Base-by-base conservation (phyloP, 768 basidiomycete species). In the Boletus rex-veris region DNA sequence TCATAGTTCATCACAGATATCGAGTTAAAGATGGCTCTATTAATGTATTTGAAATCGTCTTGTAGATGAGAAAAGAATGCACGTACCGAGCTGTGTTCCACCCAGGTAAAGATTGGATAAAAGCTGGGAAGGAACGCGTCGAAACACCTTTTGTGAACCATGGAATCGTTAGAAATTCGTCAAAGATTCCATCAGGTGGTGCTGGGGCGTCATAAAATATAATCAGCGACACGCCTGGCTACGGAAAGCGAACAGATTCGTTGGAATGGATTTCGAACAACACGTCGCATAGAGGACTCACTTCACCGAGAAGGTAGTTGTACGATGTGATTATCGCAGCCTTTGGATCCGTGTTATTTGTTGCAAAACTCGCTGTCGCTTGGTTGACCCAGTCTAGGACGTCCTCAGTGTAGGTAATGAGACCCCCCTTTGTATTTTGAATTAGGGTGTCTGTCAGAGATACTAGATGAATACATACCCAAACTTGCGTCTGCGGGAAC, bases 161-260 rank as follows among this genome's bases (percentile, higher is more conserved):
- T 7, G 55, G 43, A 42, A 67, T 63, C 4, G 48, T 50, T 2
- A 60, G 36, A 33, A 82, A 53, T 30, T 57, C 58, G 8, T 68
- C 66, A 51, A 64, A 62, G 5, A 61, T 39, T 1, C 64, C 61
- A 14, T 39, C 4, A 6, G 62, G 66, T 16, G 51, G 61, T 14
- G 33, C 42, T 4, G 55, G 81, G 1, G 59, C 79, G 57, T 86
- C 80, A 58, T 85, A 86, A 63, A 86, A 86, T 10, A 85, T 21
- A 5, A 79, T 47, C 16, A 71, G 58, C 43, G 64, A 67, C 30
- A 47, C 45, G 31, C 52, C 46, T 21, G 46, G 52, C 66, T 66
- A 15, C 1, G 4, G 5, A 4, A 24, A 38, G 19, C 31, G 16
- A 18, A 7, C 2, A 12, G 11, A 41, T 26, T 7, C 10, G 5